Percentiles rank a stretch among this genome's conserved stretches.
phyloP scores from a whole-genome alignment of 1,284 basidiomycete species.

The Albatrellus sp. region DNA sequence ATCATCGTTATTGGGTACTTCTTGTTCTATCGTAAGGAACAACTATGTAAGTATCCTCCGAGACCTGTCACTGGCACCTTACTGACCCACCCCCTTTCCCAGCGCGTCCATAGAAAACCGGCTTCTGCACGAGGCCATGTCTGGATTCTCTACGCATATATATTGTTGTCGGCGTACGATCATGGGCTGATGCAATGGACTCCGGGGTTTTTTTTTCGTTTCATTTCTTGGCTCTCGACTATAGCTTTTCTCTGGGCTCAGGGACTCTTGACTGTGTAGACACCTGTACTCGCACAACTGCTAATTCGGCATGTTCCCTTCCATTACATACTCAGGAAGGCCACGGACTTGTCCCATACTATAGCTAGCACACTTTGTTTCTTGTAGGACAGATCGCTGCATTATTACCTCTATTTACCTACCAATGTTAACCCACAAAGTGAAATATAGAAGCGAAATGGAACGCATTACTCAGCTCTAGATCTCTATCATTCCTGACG shows the following conservation, averaged over 20 bases:
- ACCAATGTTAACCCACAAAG: constrained; percentile 3
- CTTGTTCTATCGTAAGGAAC: constrained; percentile 89
- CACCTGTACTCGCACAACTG: constrained; percentile 19
- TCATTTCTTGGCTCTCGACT: constrained; percentile 12
- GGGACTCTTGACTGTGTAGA: constrained; percentile 6
- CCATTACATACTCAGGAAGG: background rate
- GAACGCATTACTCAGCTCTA: no score
- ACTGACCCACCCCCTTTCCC: constrained; percentile 2
- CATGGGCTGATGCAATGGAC: background rate
- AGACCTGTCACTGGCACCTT: no score
- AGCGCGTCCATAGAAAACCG: constrained; percentile 29
- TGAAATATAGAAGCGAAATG: no score
- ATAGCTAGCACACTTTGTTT: background rate
- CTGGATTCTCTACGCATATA: constrained; percentile 17
- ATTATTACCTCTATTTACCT: constrained; percentile 7
- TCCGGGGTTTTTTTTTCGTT: constrained; percentile 13
- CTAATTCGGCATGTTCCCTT: constrained; percentile 7
- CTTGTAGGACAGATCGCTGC: constrained; percentile 2
- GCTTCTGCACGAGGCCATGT: constrained; percentile 2
- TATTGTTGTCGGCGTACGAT: constrained; percentile 7
- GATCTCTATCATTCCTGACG: no score
- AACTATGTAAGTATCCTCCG: constrained; percentile 40
- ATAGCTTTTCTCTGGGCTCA: no score
- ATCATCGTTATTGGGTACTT: constrained; percentile 86
- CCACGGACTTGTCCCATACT: constrained; percentile 3